Percentiles rank a stretch among this genome's conserved stretches.
Conservation (phyloP, 176 grass and related monocot genomes). For the Triticum urartu region DNA sequence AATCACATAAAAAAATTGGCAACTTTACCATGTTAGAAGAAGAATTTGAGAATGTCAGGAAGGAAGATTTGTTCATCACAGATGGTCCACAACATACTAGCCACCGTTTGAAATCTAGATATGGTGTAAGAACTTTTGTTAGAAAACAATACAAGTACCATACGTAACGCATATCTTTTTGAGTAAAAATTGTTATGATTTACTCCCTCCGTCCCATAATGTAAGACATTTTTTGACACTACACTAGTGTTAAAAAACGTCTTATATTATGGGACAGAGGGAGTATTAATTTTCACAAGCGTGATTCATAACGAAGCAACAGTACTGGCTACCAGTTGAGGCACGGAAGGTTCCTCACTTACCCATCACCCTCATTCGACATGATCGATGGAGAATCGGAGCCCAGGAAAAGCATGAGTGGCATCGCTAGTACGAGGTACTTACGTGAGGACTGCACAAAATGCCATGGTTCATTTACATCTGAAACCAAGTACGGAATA, state of each 20-base stretch:
- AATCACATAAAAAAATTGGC: slow-evolving; percentile 23
- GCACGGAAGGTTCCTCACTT: slow-evolving; percentile 15
- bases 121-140: background rate
- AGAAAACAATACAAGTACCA: background rate
- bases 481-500: background rate
- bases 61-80: background rate
- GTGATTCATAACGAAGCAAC: background rate
- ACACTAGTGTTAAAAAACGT: too few species aligned
- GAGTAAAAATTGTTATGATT: background rate
- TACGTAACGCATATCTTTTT: background rate
- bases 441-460: slow-evolving; percentile 76
- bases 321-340: background rate
- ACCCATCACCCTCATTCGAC: slow-evolving; percentile 46
- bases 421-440: slow-evolving; percentile 64
- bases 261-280: too few species aligned
- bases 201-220: too few species aligned
- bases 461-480: background rate
- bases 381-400: slow-evolving; percentile 47
- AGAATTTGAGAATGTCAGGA: background rate
- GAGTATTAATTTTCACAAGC: background rate
- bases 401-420: slow-evolving; percentile 76
- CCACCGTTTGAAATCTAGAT: background rate
- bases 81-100: background rate
- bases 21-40: background rate
- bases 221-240: too few species aligned